These are phyloP conservation scores for Pythium chondricola DNA, from an alignment of 352 stramenopile species.

Conservation along the genomic window DNA sequence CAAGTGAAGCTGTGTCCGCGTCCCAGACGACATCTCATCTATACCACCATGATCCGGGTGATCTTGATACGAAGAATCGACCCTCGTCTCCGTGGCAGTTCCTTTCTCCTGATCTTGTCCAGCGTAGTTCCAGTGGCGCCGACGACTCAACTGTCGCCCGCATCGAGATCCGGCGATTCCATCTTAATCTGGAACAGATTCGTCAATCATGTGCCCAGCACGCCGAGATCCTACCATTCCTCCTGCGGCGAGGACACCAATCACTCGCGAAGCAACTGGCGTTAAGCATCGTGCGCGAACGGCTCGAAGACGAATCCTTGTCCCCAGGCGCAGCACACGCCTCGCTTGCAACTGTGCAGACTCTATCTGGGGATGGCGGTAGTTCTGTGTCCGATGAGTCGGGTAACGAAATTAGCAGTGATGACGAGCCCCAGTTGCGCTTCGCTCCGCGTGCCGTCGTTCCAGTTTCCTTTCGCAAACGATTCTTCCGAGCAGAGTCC, in stretches of 20 bases:
- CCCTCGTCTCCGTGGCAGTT: conserved; percentile 66
- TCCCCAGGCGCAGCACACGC: conserved; percentile 24
- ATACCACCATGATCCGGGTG: conserved; percentile 26
- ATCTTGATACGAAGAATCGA: no score
- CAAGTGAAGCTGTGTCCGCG: no score
- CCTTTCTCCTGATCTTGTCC: conserved; percentile 53
- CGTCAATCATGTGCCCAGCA: conserved; percentile 51
- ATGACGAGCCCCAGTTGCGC: conserved; percentile 19
- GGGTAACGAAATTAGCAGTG: conserved; percentile 31
- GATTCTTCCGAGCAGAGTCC: conserved; percentile 1
- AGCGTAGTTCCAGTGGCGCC: conserved; percentile 27
- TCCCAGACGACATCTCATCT: conserved; percentile 21
- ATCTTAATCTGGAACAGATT: conserved; percentile 60
- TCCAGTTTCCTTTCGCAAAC: conserved; percentile 13
- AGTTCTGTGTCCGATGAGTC: conserved; percentile 21
- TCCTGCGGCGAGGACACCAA: conserved; percentile 48
- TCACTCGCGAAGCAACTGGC: conserved; percentile 39
- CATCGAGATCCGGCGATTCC: conserved; percentile 57
- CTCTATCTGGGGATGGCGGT: conserved; percentile 12
- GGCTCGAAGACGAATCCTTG: conserved; percentile 45
- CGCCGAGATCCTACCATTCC: conserved; percentile 57
- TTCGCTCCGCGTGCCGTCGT: conserved; percentile 11
- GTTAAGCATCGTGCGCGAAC: conserved; percentile 43
- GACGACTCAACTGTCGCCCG: conserved; percentile 9
- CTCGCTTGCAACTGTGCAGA: conserved; percentile 44